Conservation (phyloP, 495 filamentous ascomycete species). For the Astrothelium macrocarpum region DNA sequence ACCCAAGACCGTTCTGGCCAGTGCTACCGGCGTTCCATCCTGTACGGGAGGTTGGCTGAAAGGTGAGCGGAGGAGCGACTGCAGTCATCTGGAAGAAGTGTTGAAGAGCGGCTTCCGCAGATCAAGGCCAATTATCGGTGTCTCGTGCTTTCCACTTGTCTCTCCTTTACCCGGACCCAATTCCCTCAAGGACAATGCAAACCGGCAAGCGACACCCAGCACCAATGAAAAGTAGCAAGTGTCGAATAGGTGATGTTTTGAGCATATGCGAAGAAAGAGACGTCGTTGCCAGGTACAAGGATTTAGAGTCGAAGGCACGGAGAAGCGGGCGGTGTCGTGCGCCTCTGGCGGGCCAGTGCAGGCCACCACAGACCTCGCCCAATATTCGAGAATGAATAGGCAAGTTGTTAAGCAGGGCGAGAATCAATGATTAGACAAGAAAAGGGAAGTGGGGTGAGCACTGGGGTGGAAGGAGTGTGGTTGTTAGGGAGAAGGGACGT, state of each 20-base stretch:
- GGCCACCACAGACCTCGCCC: not conserved
- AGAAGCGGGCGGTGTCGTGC: not conserved
- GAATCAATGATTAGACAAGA: not conserved
- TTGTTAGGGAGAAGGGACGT: slow-evolving; percentile 1
- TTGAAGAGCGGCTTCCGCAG: not conserved
- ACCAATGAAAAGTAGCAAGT: not conserved
- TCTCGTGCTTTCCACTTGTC: not conserved
- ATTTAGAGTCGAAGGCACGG: not conserved
- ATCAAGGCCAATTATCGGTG: not conserved
- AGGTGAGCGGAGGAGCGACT: slow-evolving; percentile 85
- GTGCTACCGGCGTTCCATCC: slow-evolving; percentile 60
- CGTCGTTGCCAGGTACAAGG: not conserved
- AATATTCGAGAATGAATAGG: not conserved
- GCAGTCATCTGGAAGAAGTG: slow-evolving; percentile 64
- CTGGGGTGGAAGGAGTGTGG: not conserved
- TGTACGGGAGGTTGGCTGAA: slow-evolving; percentile 60
- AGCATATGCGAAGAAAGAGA: not conserved
- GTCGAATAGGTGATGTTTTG: not conserved
- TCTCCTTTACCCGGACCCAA: not conserved
- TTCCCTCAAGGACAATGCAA: not conserved
- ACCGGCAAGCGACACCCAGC: not conserved
- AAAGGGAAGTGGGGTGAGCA: not conserved
- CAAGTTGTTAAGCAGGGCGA: not conserved
- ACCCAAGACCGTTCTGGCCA: slow-evolving; percentile 62
- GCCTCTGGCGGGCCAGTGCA: not conserved